Evolutionary conservation across 2,329 filamentous ascomycete species (phyloP).

Genomic region (Pseudodiploospora longispora): DNA sequence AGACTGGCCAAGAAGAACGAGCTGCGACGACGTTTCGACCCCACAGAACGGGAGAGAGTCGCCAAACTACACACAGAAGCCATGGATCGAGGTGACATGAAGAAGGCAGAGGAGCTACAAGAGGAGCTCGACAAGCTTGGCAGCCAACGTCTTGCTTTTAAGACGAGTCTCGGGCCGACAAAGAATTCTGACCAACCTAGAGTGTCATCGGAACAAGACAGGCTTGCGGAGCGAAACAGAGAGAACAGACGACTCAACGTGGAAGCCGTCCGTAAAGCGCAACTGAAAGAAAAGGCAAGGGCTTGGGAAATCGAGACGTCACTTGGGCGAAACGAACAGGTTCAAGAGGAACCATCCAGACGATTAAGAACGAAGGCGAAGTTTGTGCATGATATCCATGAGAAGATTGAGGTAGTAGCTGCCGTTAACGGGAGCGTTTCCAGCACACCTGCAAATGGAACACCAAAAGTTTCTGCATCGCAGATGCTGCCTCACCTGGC

Average conservation of each 20-base stretch:
- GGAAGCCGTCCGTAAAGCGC: constrained; percentile 85
- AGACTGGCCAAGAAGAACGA: constrained; percentile 66
- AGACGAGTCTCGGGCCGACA: constrained; percentile 49
- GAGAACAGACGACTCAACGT: constrained; percentile 77
- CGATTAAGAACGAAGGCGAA: constrained; percentile 60
- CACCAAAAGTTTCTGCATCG: constrained; percentile 39
- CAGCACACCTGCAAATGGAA: constrained; percentile 45
- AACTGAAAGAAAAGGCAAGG: constrained; percentile 68
- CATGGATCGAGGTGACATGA: constrained; percentile 53
- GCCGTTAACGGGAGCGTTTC: constrained; percentile 42
- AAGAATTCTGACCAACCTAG: constrained; percentile 44
- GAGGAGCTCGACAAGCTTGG: constrained; percentile 56
- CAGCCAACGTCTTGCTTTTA: constrained; percentile 65
- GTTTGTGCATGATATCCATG: constrained; percentile 57
- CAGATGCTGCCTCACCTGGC: constrained; percentile 42
- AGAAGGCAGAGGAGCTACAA: constrained; percentile 45
- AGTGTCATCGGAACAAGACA: constrained; percentile 63
- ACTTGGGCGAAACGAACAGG: constrained; percentile 54
- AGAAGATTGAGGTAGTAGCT: constrained; percentile 36
- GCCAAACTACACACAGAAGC: constrained; percentile 60
- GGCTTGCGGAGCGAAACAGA: constrained; percentile 73
- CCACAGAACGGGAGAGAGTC: constrained; percentile 60
- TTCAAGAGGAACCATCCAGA: constrained; percentile 50
- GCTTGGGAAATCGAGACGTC: constrained; percentile 53
- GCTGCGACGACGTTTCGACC: constrained; percentile 57